Conservation (phyloP, 257 asterid genomes). For the Solanum chilense region DNA sequence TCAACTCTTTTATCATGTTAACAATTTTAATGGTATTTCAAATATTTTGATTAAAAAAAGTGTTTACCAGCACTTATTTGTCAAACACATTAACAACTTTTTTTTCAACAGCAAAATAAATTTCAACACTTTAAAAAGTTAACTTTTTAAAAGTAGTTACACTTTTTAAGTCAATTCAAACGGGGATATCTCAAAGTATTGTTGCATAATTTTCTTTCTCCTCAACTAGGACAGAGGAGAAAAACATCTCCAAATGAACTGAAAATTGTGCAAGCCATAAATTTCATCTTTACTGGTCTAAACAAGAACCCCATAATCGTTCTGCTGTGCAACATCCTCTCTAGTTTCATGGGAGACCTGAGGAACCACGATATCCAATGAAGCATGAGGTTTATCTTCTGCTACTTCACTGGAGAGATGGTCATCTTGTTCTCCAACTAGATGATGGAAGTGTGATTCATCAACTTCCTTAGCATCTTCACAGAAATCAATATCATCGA, state of each 20-base stretch:
- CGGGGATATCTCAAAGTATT: background rate
- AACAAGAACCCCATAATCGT: constrained; percentile 25
- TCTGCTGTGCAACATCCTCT: constrained; percentile 47
- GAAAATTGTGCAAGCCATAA: background rate
- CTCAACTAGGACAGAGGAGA: background rate
- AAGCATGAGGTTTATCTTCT: constrained; percentile 26
- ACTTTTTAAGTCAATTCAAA: no score
- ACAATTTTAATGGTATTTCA: no score
- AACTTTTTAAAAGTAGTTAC: no score
- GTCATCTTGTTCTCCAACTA: constrained; percentile 43
- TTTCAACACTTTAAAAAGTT: no score
- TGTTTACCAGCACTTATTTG: no score
- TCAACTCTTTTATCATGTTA: no score
- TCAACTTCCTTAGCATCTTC: constrained; percentile 19
- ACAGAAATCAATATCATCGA: constrained; percentile 24
- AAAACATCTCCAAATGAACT: background rate
- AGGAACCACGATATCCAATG: constrained; percentile 21
- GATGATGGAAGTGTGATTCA: constrained; percentile 20
- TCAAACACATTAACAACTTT: no score
- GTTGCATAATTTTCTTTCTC: background rate
- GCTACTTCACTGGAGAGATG: constrained; percentile 31
- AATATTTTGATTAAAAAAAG: no score
- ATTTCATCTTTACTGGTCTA: constrained; percentile 1
- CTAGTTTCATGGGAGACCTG: constrained; percentile 35
- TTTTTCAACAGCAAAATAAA: no score